Base-by-base conservation (phyloP, 306 rosid genomes). In the Nissolia schottii region DNA sequence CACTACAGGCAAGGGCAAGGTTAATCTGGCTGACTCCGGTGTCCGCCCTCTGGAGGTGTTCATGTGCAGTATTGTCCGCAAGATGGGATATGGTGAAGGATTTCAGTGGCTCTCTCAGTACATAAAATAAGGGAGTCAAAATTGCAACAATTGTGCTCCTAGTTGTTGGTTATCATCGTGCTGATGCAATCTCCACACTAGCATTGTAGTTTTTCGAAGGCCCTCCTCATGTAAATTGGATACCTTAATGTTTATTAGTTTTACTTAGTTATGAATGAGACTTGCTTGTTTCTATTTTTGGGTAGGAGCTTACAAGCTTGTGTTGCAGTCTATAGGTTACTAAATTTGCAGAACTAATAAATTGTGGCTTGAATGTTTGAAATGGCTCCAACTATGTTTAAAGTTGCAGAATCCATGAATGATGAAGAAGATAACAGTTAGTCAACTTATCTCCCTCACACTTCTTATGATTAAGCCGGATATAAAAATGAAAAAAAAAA, bases 41-140 rank as follows among this genome's bases (percentile, higher is more conserved):
- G 90, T 90, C 45, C 93, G 96, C 10, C 93, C 93, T 41, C 64
- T 90, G 15, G 93, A 90, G 77, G 93, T 90, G n/a, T 90, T 88
- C 80, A 90, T 90, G 96, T 90, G 96, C 83, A 90, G 96, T 46
- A 90, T 90, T 31, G 93, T 90, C 54, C 93, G 93, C 71, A 90
- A 90, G 82, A 90, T 90, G 96, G 96, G 93, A 2, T 90, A 90
- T 14, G 96, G 96, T 0, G 96, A 90, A 56, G 96, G 96, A 75
- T 90, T 90, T 57, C 79, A 81, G 84, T 90, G 96, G 96, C 77
- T 90, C 50, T 90, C 96, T 70, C 96, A 90, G 78, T 90, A 90
- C 83, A 88, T 90, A 71, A 82, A 90, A 76, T 89, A 87, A 87
- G 73, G 31, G 55, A 59, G 48, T 37, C 40, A 69, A 59, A 38